phyloP scores from a whole-genome alignment of 192 early-diverging fungal species.

The Obelidium mucronatum region DNA sequence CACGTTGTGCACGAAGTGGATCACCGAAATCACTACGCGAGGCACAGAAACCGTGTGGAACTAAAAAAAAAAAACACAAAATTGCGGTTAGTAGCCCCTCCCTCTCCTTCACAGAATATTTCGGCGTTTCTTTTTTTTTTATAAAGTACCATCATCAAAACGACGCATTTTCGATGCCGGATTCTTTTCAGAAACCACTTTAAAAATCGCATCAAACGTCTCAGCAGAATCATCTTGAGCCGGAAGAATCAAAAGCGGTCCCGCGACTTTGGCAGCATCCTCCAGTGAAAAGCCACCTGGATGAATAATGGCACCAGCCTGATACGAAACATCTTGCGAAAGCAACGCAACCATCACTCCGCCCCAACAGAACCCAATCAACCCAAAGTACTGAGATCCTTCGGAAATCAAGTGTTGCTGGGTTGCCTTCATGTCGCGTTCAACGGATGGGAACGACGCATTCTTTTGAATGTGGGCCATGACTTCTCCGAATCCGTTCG shows the following conservation, averaged over 20 bases:
- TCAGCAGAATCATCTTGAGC: conserved; percentile 29
- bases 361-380: conserved; percentile 36
- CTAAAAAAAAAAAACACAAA: neutral
- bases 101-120: no score
- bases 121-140: neutral
- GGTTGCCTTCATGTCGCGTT: neutral
- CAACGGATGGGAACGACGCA: neutral
- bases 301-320: conserved; percentile 21
- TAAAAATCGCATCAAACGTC: conserved; percentile 12
- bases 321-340: neutral
- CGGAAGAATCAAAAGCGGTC: conserved; percentile 18
- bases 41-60: conserved; percentile 32
- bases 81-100: neutral
- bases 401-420: neutral
- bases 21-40: conserved; percentile 29
- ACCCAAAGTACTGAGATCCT: conserved; percentile 20
- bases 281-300: conserved; percentile 9
- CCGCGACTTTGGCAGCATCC: neutral
- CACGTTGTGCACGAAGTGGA: conserved; percentile 17
- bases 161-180: neutral
- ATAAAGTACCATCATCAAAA: conserved; percentile 17
- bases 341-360: conserved; percentile 1
- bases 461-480: conserved; percentile 11
- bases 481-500: conserved; percentile 5
- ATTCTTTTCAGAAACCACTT: neutral